A percentile compares a stretch with the other conserved stretches of the same genome.
Conservation (phyloP, 116 monocot genomes). For the Papilionanthe hybrid region DNA sequence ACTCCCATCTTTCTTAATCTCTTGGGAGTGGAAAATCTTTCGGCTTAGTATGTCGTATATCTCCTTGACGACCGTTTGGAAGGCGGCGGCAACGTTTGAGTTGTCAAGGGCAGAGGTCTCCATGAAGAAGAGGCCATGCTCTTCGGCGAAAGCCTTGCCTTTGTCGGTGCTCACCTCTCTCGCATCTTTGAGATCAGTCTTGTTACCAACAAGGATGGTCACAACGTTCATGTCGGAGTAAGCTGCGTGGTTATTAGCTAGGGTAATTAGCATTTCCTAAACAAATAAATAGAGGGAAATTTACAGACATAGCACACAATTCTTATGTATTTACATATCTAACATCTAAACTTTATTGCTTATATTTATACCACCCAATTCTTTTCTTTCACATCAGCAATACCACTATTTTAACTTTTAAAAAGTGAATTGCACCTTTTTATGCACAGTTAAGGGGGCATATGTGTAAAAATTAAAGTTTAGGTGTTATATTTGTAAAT, state of each 20-base stretch:
- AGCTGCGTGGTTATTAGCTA: conserved; percentile 17
- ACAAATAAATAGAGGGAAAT: neutral
- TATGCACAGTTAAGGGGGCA: no score
- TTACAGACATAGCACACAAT: no score
- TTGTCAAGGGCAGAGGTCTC: conserved; percentile 50
- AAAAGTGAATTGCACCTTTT: no score
- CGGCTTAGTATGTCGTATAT: conserved; percentile 40
- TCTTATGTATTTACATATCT: no score
- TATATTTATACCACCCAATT: no score
- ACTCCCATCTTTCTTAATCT: conserved; percentile 15
- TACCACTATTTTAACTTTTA: no score
- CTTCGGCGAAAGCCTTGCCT: conserved; percentile 37
- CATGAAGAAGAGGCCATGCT: conserved; percentile 50
- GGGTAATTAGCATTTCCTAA: neutral
- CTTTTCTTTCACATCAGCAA: no score
- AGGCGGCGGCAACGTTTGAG: conserved; percentile 37
- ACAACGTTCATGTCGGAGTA: conserved; percentile 61
- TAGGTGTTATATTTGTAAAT: no score
- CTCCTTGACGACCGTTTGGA: conserved; percentile 39
- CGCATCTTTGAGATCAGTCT: conserved; percentile 33
- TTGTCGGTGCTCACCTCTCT: conserved; percentile 35
- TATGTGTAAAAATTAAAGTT: no score
- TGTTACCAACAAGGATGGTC: conserved; percentile 53
- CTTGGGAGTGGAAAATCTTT: conserved; percentile 35
- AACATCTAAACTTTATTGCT: no score